A percentile compares a stretch with the other conserved stretches of the same genome.
Evolutionary conservation across 2,329 filamentous ascomycete species (phyloP).

Genomic region (Pseudogymnoascus sp.): DNA sequence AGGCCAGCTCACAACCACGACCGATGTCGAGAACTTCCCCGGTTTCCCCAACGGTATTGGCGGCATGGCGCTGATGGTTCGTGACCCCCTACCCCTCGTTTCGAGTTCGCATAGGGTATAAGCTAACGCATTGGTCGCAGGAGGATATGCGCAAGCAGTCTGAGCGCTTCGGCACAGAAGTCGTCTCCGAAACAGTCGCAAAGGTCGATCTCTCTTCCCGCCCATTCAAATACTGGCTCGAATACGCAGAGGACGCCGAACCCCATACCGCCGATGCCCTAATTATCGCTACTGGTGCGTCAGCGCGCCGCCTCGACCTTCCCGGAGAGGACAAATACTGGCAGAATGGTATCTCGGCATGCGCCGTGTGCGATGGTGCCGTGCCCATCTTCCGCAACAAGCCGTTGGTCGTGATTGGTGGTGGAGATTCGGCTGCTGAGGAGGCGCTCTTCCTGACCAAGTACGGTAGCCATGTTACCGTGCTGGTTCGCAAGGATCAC

Average conservation of each 20-base stretch:
- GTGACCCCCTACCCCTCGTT: background rate
- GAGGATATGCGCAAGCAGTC: slow-evolving; percentile 92
- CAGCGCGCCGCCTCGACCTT: slow-evolving; percentile 73
- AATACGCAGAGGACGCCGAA: slow-evolving; percentile 71
- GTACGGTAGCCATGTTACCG: slow-evolving; percentile 91
- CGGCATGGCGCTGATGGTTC: slow-evolving; percentile 71
- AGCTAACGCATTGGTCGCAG: slow-evolving; percentile 1
- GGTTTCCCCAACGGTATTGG: slow-evolving; percentile 87
- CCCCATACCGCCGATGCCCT: slow-evolving; percentile 83
- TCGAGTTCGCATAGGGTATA: background rate
- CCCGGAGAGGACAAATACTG: slow-evolving; percentile 91
- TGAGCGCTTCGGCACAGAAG: slow-evolving; percentile 81
- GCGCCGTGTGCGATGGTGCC: slow-evolving; percentile 94
- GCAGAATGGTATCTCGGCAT: slow-evolving; percentile 94
- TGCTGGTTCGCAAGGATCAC: slow-evolving; percentile 80
- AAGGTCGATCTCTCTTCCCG: slow-evolving; percentile 75
- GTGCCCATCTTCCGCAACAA: slow-evolving; percentile 97
- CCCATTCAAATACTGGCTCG: slow-evolving; percentile 90
- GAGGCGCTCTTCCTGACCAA: slow-evolving; percentile 97
- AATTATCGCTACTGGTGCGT: slow-evolving; percentile 93
- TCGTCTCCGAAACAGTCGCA: slow-evolving; percentile 86
- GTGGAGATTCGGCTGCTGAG: slow-evolving; percentile 93
- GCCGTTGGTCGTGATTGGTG: slow-evolving; percentile 89
- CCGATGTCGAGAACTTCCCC: slow-evolving; percentile 96
- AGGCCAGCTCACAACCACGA: slow-evolving; percentile 95